A percentile compares a stretch with the other conserved stretches of the same genome.
These are phyloP conservation scores for Clarireedia homoeocarpa DNA, from an alignment of 2,329 filamentous ascomycete species.

Conservation along the genomic window DNA sequence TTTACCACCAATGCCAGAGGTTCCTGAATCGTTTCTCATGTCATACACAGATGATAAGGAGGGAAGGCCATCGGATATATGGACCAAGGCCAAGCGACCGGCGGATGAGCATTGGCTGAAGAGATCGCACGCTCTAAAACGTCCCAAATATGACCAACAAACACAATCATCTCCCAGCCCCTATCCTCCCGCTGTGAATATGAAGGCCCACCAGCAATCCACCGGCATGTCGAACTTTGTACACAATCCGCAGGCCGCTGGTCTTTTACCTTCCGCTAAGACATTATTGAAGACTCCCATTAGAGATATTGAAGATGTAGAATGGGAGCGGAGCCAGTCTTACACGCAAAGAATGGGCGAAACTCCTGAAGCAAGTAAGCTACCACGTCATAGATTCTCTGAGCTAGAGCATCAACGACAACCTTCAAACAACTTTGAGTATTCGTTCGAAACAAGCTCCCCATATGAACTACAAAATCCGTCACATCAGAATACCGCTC, in stretches of 20 bases:
- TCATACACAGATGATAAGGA: neutral
- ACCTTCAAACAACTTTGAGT: neutral
- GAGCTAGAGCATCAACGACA: neutral
- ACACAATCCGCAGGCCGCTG: neutral
- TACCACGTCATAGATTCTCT: neutral
- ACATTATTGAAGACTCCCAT: neutral
- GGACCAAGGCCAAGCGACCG: conserved; percentile 15
- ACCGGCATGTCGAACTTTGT: neutral
- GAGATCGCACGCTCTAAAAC: conserved; percentile 25
- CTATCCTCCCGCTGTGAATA: neutral
- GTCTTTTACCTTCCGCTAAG: neutral
- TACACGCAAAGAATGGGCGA: neutral
- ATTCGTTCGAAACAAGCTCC: neutral
- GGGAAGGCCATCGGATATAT: neutral
- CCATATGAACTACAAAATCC: neutral
- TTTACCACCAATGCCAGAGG: neutral
- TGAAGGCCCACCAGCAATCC: neutral
- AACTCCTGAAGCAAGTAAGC: neutral
- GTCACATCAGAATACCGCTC: neutral
- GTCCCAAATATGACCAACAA: conserved; percentile 24
- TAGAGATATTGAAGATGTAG: neutral
- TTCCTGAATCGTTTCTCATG: neutral
- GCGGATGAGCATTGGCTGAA: conserved; percentile 25
- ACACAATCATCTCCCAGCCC: conserved; percentile 25
- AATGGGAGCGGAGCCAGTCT: neutral